Conservation (phyloP, 805 yeast species). For the Candida sanyiensis region DNA sequence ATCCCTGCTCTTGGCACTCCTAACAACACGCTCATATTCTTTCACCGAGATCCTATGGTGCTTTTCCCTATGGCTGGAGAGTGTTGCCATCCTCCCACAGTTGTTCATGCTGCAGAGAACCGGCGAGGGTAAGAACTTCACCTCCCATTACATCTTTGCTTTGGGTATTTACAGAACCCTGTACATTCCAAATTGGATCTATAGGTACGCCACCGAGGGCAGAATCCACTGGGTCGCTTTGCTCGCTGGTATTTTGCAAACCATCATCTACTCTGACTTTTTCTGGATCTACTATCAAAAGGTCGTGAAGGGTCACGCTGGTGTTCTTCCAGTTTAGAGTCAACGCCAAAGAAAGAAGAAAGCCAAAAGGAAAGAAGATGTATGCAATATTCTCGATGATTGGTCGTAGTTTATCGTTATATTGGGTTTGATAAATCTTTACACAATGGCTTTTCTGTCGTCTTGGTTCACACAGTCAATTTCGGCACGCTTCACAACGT, state of each 20-base stretch:
- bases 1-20: slow-evolving; percentile 48
- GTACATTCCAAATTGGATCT: slow-evolving; percentile 93
- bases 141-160: slow-evolving; percentile 90
- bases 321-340: slow-evolving; percentile 52
- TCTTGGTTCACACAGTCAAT: too few species aligned
- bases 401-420: too few species aligned
- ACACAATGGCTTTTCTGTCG: too few species aligned
- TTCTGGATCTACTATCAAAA: slow-evolving; percentile 83
- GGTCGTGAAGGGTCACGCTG: slow-evolving; percentile 74
- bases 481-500: too few species aligned
- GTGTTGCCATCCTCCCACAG: slow-evolving; percentile 90
- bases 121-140: slow-evolving; percentile 82
- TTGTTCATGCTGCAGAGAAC: slow-evolving; percentile 82
- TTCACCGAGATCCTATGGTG: slow-evolving; percentile 72
- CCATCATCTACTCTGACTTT: slow-evolving; percentile 87
- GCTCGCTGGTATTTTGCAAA: slow-evolving; percentile 78
- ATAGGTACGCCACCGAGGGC: slow-evolving; percentile 64
- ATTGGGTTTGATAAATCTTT: too few species aligned
- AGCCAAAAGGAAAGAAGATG: too few species aligned
- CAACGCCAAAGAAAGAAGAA: not conserved
- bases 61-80: slow-evolving; percentile 87
- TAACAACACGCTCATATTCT: slow-evolving; percentile 63
- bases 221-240: slow-evolving; percentile 66
- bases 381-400: too few species aligned
- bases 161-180: slow-evolving; percentile 85